Conservation (phyloP, 2,329 filamentous ascomycete genomes). For the Neophaeococcomyces aloes region DNA sequence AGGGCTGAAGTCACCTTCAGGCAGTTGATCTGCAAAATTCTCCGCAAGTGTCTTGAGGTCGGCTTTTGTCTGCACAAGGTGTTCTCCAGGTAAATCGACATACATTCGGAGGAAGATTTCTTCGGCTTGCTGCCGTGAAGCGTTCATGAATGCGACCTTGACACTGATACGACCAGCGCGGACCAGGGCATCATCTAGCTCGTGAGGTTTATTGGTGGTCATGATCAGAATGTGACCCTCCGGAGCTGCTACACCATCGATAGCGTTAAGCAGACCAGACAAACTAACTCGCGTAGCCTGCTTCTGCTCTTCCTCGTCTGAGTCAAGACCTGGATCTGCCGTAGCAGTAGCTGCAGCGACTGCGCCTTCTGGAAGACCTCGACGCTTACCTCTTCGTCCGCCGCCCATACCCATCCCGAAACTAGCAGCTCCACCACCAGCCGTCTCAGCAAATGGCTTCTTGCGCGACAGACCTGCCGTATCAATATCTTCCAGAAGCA, state of each 20-base stretch:
- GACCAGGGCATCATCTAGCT: slow-evolving; percentile 62
- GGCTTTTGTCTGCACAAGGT: not conserved
- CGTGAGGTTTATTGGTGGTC: slow-evolving; percentile 68
- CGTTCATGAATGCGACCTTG: slow-evolving; percentile 48
- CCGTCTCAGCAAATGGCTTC: slow-evolving; percentile 11
- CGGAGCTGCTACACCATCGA: slow-evolving; percentile 70
- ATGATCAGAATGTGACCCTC: slow-evolving; percentile 72
- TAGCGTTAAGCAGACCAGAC: slow-evolving; percentile 69
- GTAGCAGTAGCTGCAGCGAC: slow-evolving; percentile 1
- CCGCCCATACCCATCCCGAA: not conserved
- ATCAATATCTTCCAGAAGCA: slow-evolving; percentile 61
- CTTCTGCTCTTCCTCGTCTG: slow-evolving; percentile 12
- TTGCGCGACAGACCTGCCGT: slow-evolving; percentile 44
- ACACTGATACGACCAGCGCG: slow-evolving; percentile 63
- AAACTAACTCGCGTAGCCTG: slow-evolving; percentile 48
- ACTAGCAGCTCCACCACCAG: not conserved
- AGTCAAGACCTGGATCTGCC: slow-evolving; percentile 11
- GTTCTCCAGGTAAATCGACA: slow-evolving; percentile 12
- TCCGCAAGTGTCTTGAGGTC: slow-evolving; percentile 33
- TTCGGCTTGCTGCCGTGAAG: slow-evolving; percentile 22
- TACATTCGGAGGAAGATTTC: slow-evolving; percentile 26
- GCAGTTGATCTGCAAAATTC: slow-evolving; percentile 37
- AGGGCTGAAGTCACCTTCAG: slow-evolving; percentile 39
- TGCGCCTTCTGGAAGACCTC: slow-evolving; percentile 6
- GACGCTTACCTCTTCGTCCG: slow-evolving; percentile 1